phyloP scores from a whole-genome alignment of 257 asterid genomes.

The Voacanga thouarsii region DNA sequence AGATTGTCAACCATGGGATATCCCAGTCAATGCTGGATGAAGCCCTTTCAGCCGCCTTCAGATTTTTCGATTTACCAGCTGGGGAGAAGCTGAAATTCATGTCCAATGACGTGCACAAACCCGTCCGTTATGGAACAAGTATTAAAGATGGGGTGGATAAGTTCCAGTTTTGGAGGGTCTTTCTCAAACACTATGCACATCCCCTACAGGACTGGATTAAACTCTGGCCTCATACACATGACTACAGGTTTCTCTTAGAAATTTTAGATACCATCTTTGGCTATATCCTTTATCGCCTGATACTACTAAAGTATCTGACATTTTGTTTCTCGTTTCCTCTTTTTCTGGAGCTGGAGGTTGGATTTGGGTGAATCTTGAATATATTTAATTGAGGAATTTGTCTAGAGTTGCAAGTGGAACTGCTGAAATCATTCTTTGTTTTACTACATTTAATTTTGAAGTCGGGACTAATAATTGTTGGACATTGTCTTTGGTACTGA shows the following conservation, averaged over 20 bases:
- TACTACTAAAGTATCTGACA: too few relatives aligned
- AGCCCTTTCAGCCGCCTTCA: constrained; percentile 29
- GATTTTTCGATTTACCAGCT: constrained; percentile 35
- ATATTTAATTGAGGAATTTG: background rate
- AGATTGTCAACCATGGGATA: constrained; percentile 53
- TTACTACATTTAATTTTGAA: background rate
- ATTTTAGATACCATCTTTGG: too few relatives aligned
- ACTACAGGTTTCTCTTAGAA: constrained; percentile 30
- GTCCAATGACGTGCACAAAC: constrained; percentile 38
- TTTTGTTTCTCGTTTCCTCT: background rate
- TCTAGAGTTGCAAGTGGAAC: background rate
- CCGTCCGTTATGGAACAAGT: constrained; percentile 44
- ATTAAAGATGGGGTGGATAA: constrained; percentile 39
- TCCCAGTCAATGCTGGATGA: constrained; percentile 31
- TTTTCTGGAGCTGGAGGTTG: background rate
- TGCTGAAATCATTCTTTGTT: constrained; percentile 5
- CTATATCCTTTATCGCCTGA: background rate
- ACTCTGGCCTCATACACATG: constrained; percentile 42
- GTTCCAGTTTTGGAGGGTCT: constrained; percentile 40
- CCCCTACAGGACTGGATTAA: constrained; percentile 43
- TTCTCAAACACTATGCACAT: constrained; percentile 56
- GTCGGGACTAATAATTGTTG: too few relatives aligned
- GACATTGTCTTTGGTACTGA: too few relatives aligned
- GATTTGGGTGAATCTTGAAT: background rate
- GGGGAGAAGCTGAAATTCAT: constrained; percentile 32